These are phyloP conservation scores for Hypoxylon rickii DNA, from an alignment of 495 filamentous ascomycete species.

Conservation along the genomic window DNA sequence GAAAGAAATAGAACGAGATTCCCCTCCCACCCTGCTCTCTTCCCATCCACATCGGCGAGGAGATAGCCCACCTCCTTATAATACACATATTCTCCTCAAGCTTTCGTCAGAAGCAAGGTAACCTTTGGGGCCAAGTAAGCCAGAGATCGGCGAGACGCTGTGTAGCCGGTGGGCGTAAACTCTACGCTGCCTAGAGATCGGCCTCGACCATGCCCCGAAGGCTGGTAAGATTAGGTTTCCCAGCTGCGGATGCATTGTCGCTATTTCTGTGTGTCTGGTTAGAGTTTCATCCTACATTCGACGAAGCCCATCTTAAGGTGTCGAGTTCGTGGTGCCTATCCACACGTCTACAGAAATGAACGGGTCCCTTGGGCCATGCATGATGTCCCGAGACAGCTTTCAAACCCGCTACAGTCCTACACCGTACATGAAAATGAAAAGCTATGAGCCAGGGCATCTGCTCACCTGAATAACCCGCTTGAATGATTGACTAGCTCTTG, in stretches of 20 bases:
- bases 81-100: neutral
- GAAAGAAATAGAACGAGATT: neutral
- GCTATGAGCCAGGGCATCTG: too few relatives aligned
- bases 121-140: neutral
- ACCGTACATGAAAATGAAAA: too few relatives aligned
- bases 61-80: neutral
- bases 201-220: neutral
- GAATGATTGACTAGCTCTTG: too few relatives aligned
- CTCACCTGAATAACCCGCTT: too few relatives aligned
- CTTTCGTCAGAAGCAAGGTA: neutral
- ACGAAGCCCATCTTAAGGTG: too few relatives aligned
- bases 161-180: neutral
- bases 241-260: neutral
- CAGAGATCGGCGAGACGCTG: neutral
- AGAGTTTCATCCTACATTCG: neutral
- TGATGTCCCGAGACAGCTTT: too few relatives aligned
- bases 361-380: too few relatives aligned
- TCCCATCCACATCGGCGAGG: neutral
- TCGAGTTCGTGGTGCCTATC: too few relatives aligned
- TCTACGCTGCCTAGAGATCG: too few relatives aligned
- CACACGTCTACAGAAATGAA: too few relatives aligned
- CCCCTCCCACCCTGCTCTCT: neutral
- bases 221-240: neutral
- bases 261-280: neutral
- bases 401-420: too few relatives aligned